phyloP scores from a whole-genome alignment of 495 filamentous ascomycete species.

The Hyaloscypha finlandica region DNA sequence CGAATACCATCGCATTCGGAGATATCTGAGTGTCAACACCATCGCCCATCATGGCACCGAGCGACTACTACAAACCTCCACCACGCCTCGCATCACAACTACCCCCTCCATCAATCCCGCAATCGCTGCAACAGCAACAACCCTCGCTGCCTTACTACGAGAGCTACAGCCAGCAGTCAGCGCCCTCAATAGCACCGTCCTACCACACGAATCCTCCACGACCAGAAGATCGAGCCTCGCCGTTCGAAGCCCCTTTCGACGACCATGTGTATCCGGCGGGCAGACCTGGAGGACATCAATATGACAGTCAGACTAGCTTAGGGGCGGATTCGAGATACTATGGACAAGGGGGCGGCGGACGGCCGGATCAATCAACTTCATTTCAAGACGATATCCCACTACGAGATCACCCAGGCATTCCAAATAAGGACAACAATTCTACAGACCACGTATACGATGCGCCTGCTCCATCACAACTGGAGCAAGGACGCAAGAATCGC shows the following conservation, averaged over 20 bases:
- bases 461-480: conserved; percentile 24
- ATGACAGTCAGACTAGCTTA: conserved; percentile 47
- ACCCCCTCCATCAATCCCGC: background rate
- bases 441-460: conserved; percentile 54
- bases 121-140: conserved; percentile 30
- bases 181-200: conserved; percentile 31
- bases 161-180: conserved; percentile 33
- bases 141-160: conserved; percentile 35
- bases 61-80: conserved; percentile 73
- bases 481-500: conserved; percentile 29
- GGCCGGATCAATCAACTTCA: conserved; percentile 45
- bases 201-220: conserved; percentile 31
- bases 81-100: conserved; percentile 32
- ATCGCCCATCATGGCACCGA: conserved; percentile 65
- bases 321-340: conserved; percentile 59
- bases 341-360: conserved; percentile 41
- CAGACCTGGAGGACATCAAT: conserved; percentile 31
- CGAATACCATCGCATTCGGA: background rate
- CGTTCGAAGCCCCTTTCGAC: conserved; percentile 61
- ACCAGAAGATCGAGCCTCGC: conserved; percentile 40
- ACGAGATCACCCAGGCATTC: conserved; percentile 43
- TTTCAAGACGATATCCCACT: conserved; percentile 70
- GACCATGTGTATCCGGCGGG: conserved; percentile 60
- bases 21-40: background rate
- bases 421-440: conserved; percentile 40